Evolutionary conservation across 345 rosid species (phyloP).

Genomic region (Gossypium arboreum): DNA sequence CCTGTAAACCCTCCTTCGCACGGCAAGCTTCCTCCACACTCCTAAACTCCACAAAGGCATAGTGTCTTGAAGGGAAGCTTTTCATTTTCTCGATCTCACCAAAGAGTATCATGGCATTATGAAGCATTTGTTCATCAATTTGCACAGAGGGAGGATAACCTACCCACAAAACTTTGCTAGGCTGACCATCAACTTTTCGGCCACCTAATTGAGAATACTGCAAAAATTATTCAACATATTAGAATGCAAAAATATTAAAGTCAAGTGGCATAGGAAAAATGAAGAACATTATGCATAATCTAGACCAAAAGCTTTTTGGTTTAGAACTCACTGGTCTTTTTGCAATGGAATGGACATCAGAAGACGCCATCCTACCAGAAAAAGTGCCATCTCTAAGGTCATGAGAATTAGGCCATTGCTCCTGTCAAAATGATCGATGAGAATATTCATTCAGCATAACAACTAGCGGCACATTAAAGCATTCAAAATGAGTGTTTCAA

Average conservation of each 20-base stretch:
- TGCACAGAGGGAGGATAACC: constrained; percentile 93
- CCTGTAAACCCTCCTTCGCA: constrained; percentile 92
- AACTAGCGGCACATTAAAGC: neutral
- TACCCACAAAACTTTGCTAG: constrained; percentile 83
- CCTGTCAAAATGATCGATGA: constrained; percentile 40
- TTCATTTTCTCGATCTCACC: constrained; percentile 94
- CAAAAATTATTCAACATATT: constrained; percentile 14
- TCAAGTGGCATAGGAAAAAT: neutral
- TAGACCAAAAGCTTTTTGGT: neutral
- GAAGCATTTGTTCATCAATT: constrained; percentile 92
- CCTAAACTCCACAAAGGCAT: constrained; percentile 90
- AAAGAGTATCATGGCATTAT: constrained; percentile 94
- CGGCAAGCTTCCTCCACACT: constrained; percentile 93
- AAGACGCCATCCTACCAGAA: constrained; percentile 35
- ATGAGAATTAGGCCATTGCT: constrained; percentile 46
- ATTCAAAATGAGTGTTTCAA: neutral
- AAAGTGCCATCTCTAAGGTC: constrained; percentile 49
- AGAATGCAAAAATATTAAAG: constrained; percentile 6
- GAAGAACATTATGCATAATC: neutral
- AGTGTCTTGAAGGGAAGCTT: constrained; percentile 76
- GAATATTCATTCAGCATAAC: neutral
- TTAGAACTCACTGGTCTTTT: constrained; percentile 52
- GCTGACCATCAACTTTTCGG: constrained; percentile 58
- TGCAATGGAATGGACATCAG: constrained; percentile 36
- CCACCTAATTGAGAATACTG: constrained; percentile 51